Evolutionary conservation across 306 rosid genomes (phyloP), one percentile per base, ranked within the genome.

Genomic region (Fragaria iinumae): DNA sequence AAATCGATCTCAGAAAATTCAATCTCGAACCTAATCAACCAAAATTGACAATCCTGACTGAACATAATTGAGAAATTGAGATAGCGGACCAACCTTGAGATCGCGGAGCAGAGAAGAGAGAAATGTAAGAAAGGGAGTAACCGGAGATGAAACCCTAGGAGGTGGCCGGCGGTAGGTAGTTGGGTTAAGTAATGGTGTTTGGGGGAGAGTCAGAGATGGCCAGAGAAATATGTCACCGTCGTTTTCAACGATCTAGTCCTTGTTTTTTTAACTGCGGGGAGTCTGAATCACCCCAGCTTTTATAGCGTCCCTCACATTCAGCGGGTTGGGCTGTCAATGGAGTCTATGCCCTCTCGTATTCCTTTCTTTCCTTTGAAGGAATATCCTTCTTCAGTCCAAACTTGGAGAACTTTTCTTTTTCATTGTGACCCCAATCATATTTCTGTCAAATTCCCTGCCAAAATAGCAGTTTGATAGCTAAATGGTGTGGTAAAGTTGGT

Each of bases 11-110:
- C 71, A 57, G 83, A 75, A 11, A 20, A 62, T 56, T 23, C 41
- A 43, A 73, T 23, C 18, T 12, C 11, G 13, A 73, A 32, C 55
- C 23, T 16, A 41, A 59, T 18, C 53, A 12, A 74, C 36, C 44
- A n/a, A 60, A 74, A 43, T 41, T 45, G 53, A 12, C 10, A 17
- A 34, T 18, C 14, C 53, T 12, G 10, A 16, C 10, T 47, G 34
- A 55, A 20, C 9, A 56, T n/a, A 21, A n/a, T 76, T 6, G 47
- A 17, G 70, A 60, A 50, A 74, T 67, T 75, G 85, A 43, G 53
- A 60, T 62, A 78, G 38, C 70, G 69, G 34, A 82, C 84, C 67
- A 69, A 89, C 88, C 92, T 83, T 6, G 68, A 86, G 87, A 86
- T 83, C 79, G 80, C 72, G 10, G 65, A 80, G 72, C 11, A 72